Evolutionary conservation across 345 rosid species (phyloP), one percentile per base, ranked within the genome.

Genomic region (Chamaenerion angustifolium): DNA sequence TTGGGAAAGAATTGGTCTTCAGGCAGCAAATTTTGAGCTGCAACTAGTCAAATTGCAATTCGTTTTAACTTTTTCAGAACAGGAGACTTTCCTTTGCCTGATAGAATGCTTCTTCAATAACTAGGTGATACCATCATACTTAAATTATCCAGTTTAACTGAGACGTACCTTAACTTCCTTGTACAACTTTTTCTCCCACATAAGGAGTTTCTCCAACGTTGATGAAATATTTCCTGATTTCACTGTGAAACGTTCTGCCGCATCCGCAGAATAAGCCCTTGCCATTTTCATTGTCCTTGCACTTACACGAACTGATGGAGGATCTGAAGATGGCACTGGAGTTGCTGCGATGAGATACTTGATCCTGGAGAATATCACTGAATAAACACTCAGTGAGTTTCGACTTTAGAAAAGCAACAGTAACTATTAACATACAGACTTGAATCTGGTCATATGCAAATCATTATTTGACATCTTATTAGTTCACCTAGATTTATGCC

Each of bases 121-220:
- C 25, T 21, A 21, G 4, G 25, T 21, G 25, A 21, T 21, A 21
- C 25, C 25, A 21, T 31, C 37, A 31, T 5, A 31, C 37, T 31
- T 31, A 31, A 31, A 31, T 31, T 7, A 3, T 31, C 10, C 14
- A 0, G 37, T 23, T 27, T 6, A 27, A 57, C 11, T 13, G 37
- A 58, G n/a, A 23, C 61, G 48, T 75, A 90, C 98, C 95, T 75
- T 83, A 46, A 86, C 95, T 76, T 90, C 94, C 68, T 83, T 81
- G 65, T 81, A 80, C 45, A 90, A 70, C 69, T 83, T 90, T 74
- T 78, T 90, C 73, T 90, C 98, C 98, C 95, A 86, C 1, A 70
- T 90, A 57, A 77, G 81, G 21, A 90, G 81, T 64, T 86, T 75
- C 55, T 81, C 92, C 66, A 90, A 63, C 23, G 94, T 86, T 21